Percentiles rank a stretch among this genome's conserved stretches.
phyloP scores from a whole-genome alignment of 2,329 filamentous ascomycete genomes.

The Sporothrix mexicana region DNA sequence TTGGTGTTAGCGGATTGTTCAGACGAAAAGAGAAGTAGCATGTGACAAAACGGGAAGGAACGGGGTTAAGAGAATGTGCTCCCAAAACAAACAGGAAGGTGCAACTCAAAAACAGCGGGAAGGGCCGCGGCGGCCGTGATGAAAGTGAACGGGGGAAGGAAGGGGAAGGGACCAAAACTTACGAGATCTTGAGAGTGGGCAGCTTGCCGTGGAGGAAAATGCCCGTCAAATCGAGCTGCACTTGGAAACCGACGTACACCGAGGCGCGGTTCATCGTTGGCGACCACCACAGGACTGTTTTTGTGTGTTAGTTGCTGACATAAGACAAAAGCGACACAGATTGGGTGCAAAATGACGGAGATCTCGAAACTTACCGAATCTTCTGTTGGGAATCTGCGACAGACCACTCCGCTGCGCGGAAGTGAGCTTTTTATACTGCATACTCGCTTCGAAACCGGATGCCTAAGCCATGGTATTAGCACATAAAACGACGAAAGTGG shows the following conservation, averaged over 20 bases:
- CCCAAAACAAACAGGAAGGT: not conserved
- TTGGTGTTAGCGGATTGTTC: too few relatives aligned
- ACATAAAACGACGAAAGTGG: slow-evolving; percentile 45
- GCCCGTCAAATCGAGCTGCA: slow-evolving; percentile 94
- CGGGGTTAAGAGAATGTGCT: too few relatives aligned
- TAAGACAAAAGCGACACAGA: too few relatives aligned
- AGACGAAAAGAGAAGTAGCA: too few relatives aligned
- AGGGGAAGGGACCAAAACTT: not conserved
- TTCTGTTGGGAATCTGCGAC: slow-evolving; percentile 94
- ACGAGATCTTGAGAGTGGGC: slow-evolving; percentile 92
- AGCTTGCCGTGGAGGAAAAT: slow-evolving; percentile 99
- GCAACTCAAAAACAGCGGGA: not conserved
- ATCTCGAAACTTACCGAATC: slow-evolving; percentile 59
- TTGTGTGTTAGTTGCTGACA: too few relatives aligned
- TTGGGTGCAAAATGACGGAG: too few relatives aligned
- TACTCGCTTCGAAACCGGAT: slow-evolving; percentile 62
- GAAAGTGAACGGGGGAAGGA: not conserved
- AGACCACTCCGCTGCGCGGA: slow-evolving; percentile 96
- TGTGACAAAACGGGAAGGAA: too few relatives aligned
- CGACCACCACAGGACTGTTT: slow-evolving; percentile 87
- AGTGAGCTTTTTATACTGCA: slow-evolving; percentile 99
- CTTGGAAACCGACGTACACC: slow-evolving; percentile 99
- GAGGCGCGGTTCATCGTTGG: slow-evolving; percentile 91
- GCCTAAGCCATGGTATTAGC: slow-evolving; percentile 52
- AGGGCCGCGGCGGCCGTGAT: not conserved